Conservation (phyloP, 1,139 yeast genomes). For the Blastobotrys capitulatus region DNA sequence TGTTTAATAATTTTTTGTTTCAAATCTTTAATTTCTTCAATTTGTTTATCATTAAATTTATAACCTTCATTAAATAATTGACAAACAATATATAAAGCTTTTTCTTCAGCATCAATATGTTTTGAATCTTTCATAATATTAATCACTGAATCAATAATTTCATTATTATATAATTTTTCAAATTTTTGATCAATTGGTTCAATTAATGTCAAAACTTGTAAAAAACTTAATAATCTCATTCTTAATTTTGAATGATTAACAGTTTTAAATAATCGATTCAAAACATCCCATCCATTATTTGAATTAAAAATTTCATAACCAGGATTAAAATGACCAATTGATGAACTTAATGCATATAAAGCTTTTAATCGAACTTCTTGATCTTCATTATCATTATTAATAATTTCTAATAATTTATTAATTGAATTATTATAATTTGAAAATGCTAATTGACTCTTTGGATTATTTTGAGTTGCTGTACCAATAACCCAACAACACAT, state of each 20-base stretch:
- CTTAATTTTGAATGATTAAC: slow-evolving; percentile 35
- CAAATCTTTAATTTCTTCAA: slow-evolving; percentile 38
- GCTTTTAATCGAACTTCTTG: slow-evolving; percentile 50
- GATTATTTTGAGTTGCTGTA: slow-evolving; percentile 89
- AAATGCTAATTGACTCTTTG: slow-evolving; percentile 30
- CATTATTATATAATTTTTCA: slow-evolving; percentile 39
- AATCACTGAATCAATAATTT: slow-evolving; percentile 39
- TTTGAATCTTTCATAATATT: slow-evolving; percentile 40
- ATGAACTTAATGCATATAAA: slow-evolving; percentile 69
- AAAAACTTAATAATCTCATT: slow-evolving; percentile 46
- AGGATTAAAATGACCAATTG: slow-evolving; percentile 62
- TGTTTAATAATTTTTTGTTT: slow-evolving; percentile 29
- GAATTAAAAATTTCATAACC: slow-evolving; percentile 53
- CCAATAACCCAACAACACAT: slow-evolving; percentile 74
- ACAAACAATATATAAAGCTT: slow-evolving; percentile 49
- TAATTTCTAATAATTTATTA: slow-evolving; percentile 22
- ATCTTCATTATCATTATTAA: slow-evolving; percentile 23
- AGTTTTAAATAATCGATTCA: slow-evolving; percentile 28
- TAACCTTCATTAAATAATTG: slow-evolving; percentile 43
- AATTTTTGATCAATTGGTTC: slow-evolving; percentile 41
- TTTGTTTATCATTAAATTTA: slow-evolving; percentile 46
- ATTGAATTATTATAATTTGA: slow-evolving; percentile 18
- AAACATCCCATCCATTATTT: slow-evolving; percentile 57
- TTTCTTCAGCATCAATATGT: slow-evolving; percentile 48
- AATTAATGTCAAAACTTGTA: slow-evolving; percentile 51